Evolutionary conservation across 148 eudicot genomes (phyloP).

Genomic region (Chenopodium quinoa): DNA sequence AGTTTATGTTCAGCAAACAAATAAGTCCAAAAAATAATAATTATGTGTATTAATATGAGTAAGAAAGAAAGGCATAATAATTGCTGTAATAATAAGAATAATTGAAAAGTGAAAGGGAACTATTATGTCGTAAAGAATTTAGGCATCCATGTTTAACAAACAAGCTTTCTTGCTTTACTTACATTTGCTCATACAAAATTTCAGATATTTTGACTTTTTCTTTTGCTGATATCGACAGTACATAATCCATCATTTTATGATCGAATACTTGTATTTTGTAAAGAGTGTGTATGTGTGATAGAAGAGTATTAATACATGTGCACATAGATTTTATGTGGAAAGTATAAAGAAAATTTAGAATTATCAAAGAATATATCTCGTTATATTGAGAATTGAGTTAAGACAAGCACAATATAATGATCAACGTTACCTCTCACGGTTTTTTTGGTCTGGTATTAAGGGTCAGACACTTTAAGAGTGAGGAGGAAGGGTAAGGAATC

Average conservation of each 20-base stretch:
- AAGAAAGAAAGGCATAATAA: not conserved
- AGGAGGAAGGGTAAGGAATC: too few relatives aligned
- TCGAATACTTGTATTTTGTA: too few relatives aligned
- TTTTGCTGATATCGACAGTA: conserved; percentile 5
- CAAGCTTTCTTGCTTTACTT: not conserved
- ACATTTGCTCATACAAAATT: not conserved
- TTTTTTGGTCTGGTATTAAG: too few relatives aligned
- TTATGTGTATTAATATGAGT: not conserved
- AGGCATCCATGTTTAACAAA: conserved; percentile 16
- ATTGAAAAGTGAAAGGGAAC: conserved; percentile 24
- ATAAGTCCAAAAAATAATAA: not conserved
- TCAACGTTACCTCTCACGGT: too few relatives aligned
- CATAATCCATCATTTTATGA: conserved; percentile 4
- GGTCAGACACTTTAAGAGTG: too few relatives aligned
- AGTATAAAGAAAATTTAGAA: too few relatives aligned
- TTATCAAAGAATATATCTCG: too few relatives aligned
- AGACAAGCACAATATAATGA: too few relatives aligned
- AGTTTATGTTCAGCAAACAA: not conserved
- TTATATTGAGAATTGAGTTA: too few relatives aligned
- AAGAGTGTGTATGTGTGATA: too few relatives aligned
- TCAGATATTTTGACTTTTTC: conserved; percentile 16
- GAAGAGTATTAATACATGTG: too few relatives aligned
- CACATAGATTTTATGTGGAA: too few relatives aligned
- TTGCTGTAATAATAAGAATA: not conserved
- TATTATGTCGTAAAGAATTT: conserved; percentile 12